Evolutionary conservation across 2,329 filamentous ascomycete species (phyloP), one percentile per base, ranked within the genome.

Genomic region (Paraphaeosphaeria minitans): DNA sequence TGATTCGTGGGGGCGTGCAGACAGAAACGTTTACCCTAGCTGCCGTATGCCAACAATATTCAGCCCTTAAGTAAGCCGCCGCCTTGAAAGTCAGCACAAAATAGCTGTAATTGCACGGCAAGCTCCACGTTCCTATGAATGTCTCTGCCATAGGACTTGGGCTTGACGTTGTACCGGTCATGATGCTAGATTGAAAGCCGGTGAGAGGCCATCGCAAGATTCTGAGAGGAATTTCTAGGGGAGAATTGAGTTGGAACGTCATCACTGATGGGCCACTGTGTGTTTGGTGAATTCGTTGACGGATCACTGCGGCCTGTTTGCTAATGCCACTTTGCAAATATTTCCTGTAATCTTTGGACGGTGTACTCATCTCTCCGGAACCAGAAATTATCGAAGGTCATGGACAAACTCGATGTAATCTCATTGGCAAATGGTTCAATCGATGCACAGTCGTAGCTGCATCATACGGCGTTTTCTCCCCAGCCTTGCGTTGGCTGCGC

Each of bases 71-170:
- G 19, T 61, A 61, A 61, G 59, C 57, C 46, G 48, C 33, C 12
- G 16, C 7, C 16, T 50, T n/a, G 48, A 16, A 55, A 60, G 59
- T 61, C 54, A 64, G 55, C 62, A 64, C 51, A 61, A 52, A 60
- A 61, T 63, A 61, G 58, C n/a, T 42, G 47, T 21, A 5, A 31
- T 31, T 12, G 29, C 29, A 31, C 29, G 29, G 29, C 29, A 12
- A 31, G 10, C 35, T 19, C 22, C 53, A 8, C 27, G 16, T 47
- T 22, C 39, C 24, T 21, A 22, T 14, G 9, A 13, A 29, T 24
- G 31, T 45, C 41, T 35, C 12, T 46, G 27, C 31, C 10, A 46
- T 22, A 52, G 1, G 31, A 27, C 37, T 14, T 16, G 12, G n/a
- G 48, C 48, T 50, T n/a, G 4, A 27, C 33, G 27, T 19, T 24